Base-by-base conservation (phyloP, 2,329 filamentous ascomycete species). In the Neonectria faginata region DNA sequence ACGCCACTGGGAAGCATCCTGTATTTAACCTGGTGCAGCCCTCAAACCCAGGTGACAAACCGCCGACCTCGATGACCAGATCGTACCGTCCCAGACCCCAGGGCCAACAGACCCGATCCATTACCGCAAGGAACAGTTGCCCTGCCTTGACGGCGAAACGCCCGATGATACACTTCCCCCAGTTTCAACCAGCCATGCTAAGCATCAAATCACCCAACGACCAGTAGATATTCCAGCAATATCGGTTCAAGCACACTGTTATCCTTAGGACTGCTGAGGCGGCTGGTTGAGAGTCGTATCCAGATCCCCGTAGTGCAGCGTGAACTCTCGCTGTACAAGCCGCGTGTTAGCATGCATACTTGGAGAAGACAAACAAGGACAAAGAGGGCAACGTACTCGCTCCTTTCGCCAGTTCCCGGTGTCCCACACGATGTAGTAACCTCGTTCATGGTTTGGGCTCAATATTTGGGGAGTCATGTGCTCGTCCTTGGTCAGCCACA, bases 401-500 rank as follows among this genome's bases (percentile, higher is more conserved):
- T 90, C 87, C 75, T 88, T 88, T 52, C 84, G 83, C 88, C 88
- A 91, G 57, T 80, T 82, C n/a, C 79, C 79, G 9, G 86, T 85
- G 70, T 90, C 88, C 85, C 89, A 91, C 61, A 91, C 84, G 64
- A 90, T 85, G 74, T 91, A 91, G 77, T 86, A 90, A 1, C 89
- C 89, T 64, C 88, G 85, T 77, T 91, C 89, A 54, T 88, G 85
- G 57, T 81, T 85, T 12, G 83, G 83, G 57, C 86, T 86, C 48
- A 91, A 76, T 16, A 85, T 81, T 63, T 88, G 86, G 31, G 88
- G 88, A 48, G 86, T 84, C 86, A 90, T 88, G 68, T 87, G 80
- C 61, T 90, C 88, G 71, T 91, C 89, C 76, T 91, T 91, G 5
- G 89, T 91, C 54, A 91, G 78, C 89, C 89, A 91, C 25, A 90